Conservation (phyloP, 2,329 filamentous ascomycete genomes). For the Alternaria incomplexa region DNA sequence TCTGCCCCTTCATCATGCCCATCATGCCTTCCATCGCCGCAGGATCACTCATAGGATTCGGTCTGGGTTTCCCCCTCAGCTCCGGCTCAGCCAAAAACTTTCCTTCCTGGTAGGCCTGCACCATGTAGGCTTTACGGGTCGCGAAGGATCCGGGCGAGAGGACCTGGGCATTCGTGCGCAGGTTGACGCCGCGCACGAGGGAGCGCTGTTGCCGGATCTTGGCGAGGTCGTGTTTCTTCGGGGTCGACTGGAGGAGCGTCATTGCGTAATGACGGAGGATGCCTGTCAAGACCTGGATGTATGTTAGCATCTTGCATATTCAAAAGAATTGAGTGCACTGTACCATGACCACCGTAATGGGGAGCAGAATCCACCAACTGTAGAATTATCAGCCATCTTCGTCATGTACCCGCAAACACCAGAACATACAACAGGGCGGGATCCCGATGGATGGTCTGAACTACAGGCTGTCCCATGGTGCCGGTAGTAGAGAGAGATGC, state of each 20-base stretch:
- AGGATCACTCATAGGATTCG: slow-evolving; percentile 95
- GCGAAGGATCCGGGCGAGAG: slow-evolving; percentile 81
- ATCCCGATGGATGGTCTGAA: slow-evolving; percentile 98
- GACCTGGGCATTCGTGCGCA: slow-evolving; percentile 81
- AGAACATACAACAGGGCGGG: slow-evolving; percentile 88
- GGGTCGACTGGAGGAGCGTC: slow-evolving; percentile 82
- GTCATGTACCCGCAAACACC: background rate
- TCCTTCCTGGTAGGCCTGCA: slow-evolving; percentile 82
- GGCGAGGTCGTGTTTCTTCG: slow-evolving; percentile 79
- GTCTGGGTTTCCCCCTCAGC: slow-evolving; percentile 80
- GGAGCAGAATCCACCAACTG: slow-evolving; percentile 98
- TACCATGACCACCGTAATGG: slow-evolving; percentile 97
- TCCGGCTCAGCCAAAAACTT: slow-evolving; percentile 90
- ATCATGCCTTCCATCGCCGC: slow-evolving; percentile 99
- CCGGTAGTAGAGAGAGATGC: slow-evolving; percentile 23
- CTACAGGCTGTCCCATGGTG: slow-evolving; percentile 80
- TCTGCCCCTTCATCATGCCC: slow-evolving; percentile 99
- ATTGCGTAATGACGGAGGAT: slow-evolving; percentile 95
- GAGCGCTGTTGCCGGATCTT: slow-evolving; percentile 84
- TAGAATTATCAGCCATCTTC: slow-evolving; percentile 28
- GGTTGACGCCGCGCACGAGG: slow-evolving; percentile 81
- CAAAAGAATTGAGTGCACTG: background rate
- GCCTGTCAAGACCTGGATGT: slow-evolving; percentile 78
- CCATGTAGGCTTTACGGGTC: slow-evolving; percentile 78
- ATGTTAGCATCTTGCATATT: slow-evolving; percentile 12